phyloP scores from a whole-genome alignment of 139 green algal genomes.

The Chlorella vulgaris region DNA sequence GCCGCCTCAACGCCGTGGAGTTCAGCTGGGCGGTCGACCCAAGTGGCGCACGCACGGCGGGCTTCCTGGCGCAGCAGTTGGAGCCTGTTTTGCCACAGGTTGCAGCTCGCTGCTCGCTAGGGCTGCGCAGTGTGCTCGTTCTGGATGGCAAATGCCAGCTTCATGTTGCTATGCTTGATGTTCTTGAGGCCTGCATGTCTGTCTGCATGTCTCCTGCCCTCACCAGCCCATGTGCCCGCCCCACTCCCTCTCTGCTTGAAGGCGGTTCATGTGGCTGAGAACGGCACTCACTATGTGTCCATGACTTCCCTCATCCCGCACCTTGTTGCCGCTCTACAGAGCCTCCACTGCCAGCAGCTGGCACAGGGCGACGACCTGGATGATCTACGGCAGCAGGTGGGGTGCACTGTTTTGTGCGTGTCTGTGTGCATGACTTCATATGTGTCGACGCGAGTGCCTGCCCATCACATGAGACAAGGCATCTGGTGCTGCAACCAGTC shows the following conservation, averaged over 20 bases:
- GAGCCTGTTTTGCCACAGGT: neutral
- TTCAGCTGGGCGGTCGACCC: neutral
- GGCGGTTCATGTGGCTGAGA: neutral
- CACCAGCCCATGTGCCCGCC: too few species aligned
- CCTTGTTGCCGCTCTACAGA: neutral
- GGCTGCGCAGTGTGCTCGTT: neutral
- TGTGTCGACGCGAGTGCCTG: too few species aligned
- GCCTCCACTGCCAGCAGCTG: neutral
- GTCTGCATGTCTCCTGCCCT: too few species aligned
- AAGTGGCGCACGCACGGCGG: neutral
- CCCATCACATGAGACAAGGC: too few species aligned
- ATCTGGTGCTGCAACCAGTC: neutral
- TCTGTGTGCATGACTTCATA: neutral
- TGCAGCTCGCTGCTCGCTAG: neutral
- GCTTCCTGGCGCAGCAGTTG: neutral
- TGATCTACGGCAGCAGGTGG: neutral
- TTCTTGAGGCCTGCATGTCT: neutral
- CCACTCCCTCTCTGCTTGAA: neutral
- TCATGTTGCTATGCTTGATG: neutral
- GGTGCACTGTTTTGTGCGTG: neutral
- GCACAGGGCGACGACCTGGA: neutral
- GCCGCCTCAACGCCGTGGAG: neutral
- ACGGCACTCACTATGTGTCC: neutral
- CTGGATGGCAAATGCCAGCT: neutral
- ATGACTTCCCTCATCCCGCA: neutral